Evolutionary conservation across 345 rosid species (phyloP).

Genomic region (Sisymbrium altissimum): DNA sequence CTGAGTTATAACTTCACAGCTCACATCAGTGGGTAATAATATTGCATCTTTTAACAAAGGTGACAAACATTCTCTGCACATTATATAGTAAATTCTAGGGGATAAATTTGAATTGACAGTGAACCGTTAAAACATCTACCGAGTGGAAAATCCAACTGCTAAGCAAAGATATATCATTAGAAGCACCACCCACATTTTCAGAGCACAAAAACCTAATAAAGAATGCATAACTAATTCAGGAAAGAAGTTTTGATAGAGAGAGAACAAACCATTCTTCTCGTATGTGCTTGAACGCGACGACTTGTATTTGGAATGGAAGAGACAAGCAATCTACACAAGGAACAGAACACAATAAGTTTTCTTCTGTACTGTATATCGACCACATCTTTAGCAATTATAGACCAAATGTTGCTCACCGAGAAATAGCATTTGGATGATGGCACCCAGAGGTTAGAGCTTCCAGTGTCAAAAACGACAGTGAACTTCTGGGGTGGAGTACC

Average conservation of each 20-base stretch:
- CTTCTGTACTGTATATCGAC: not conserved
- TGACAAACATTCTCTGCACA: not conserved
- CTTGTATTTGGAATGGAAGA: constrained; percentile 73
- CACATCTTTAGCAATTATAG: constrained; percentile 1
- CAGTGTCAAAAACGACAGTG: constrained; percentile 92
- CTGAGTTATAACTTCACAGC: constrained; percentile 3
- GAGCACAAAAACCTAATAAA: not conserved
- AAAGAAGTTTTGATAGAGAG: constrained; percentile 1
- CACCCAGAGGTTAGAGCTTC: constrained; percentile 96
- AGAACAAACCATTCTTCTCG: constrained; percentile 68
- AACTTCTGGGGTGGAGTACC: constrained; percentile 95
- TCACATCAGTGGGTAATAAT: not conserved
- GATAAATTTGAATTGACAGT: not conserved
- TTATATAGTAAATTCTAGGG: not conserved
- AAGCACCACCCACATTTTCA: not conserved
- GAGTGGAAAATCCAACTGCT: not conserved
- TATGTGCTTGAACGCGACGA: constrained; percentile 72
- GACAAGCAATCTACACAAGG: constrained; percentile 67
- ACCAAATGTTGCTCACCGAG: constrained; percentile 51
- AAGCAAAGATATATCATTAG: not conserved
- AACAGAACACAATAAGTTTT: not conserved
- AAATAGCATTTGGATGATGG: constrained; percentile 88
- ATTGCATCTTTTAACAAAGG: constrained; percentile 4
- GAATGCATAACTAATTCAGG: constrained; percentile 6
- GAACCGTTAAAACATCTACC: not conserved